A percentile compares a stretch with the other conserved stretches of the same genome.
phyloP scores from a whole-genome alignment of 2,329 filamentous ascomycete species.

The Ophiostoma fasciatum region DNA sequence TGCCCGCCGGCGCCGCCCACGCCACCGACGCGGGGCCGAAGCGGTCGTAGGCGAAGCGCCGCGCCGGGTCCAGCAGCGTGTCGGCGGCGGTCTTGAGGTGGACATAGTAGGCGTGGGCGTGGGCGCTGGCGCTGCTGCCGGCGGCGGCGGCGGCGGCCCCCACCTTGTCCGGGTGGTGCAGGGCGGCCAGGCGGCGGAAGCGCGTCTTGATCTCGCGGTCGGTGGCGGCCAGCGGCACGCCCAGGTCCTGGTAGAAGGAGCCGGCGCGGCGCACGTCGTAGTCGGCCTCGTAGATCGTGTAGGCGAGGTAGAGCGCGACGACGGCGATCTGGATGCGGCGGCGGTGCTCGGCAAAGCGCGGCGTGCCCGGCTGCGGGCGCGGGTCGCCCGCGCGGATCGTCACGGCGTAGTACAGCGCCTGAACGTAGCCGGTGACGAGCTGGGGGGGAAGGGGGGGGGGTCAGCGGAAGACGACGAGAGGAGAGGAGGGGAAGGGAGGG shows the following conservation, averaged over 20 bases:
- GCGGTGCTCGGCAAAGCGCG: slow-evolving; percentile 57
- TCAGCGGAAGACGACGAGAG: neutral
- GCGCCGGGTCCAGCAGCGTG: slow-evolving; percentile 59
- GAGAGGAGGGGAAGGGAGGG: neutral
- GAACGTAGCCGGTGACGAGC: slow-evolving; percentile 64
- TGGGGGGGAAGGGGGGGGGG: slow-evolving; percentile 21
- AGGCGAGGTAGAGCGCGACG: slow-evolving; percentile 69
- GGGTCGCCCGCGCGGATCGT: slow-evolving; percentile 82
- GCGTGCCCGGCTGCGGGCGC: slow-evolving; percentile 55
- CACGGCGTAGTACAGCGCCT: slow-evolving; percentile 72
- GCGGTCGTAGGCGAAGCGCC: slow-evolving; percentile 77
- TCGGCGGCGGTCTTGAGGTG: slow-evolving; percentile 74
- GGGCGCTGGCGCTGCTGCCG: slow-evolving; percentile 18
- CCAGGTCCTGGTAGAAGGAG: slow-evolving; percentile 68
- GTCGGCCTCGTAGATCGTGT: slow-evolving; percentile 88
- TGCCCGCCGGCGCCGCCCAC: slow-evolving; percentile 32
- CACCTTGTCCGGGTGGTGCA: slow-evolving; percentile 77
- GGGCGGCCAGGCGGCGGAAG: slow-evolving; percentile 61
- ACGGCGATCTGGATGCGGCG: slow-evolving; percentile 73
- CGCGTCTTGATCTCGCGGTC: slow-evolving; percentile 70
- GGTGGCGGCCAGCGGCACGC: slow-evolving; percentile 50
- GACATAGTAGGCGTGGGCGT: slow-evolving; percentile 46
- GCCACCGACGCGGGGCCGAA: slow-evolving; percentile 59
- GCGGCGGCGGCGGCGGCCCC: slow-evolving; percentile 22
- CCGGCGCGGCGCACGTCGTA: slow-evolving; percentile 56